These are phyloP conservation scores for Trichoderma sp. DNA, from an alignment of 2,329 filamentous ascomycete genomes.

Conservation along the genomic window DNA sequence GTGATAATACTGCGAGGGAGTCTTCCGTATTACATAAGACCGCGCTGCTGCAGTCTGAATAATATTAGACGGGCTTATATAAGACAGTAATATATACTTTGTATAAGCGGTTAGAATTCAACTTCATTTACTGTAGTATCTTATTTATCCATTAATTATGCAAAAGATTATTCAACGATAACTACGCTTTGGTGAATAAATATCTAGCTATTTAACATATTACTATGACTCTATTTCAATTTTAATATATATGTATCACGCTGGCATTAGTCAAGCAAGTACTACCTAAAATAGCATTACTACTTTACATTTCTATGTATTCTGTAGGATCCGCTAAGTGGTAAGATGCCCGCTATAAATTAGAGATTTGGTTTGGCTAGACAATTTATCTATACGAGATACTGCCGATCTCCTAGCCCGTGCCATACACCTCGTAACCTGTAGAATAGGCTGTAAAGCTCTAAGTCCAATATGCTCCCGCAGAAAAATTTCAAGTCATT, in stretches of 20 bases:
- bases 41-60: neutral
- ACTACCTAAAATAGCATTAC: too few species aligned
- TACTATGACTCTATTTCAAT: too few species aligned
- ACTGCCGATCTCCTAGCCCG: neutral
- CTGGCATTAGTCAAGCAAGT: too few species aligned
- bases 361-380: too few species aligned
- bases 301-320: too few species aligned
- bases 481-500: neutral
- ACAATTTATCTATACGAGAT: neutral
- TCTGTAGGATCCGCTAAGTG: neutral
- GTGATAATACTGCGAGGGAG: neutral
- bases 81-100: neutral
- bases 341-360: neutral
- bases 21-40: slow-evolving; percentile 5
- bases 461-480: neutral
- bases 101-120: neutral
- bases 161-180: too few species aligned
- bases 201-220: too few species aligned
- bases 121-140: neutral
- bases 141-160: neutral
- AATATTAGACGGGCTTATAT: neutral
- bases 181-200: too few species aligned
- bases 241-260: too few species aligned
- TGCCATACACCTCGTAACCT: neutral
- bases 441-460: neutral